phyloP scores from a whole-genome alignment of 2,329 filamentous ascomycete species.

The Aspergillus sp. region DNA sequence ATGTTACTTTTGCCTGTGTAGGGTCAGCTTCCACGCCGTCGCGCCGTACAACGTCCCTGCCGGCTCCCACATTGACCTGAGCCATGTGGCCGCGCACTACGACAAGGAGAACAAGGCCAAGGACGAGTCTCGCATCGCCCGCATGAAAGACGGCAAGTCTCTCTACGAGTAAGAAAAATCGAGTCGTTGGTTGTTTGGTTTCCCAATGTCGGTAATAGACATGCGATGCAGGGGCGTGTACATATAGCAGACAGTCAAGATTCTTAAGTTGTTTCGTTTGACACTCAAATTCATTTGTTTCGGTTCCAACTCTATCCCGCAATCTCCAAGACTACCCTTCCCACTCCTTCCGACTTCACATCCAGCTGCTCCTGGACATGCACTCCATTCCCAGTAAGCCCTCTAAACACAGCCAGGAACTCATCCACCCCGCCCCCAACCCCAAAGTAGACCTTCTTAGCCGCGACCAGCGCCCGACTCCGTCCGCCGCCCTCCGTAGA shows the following conservation, averaged over 20 bases:
- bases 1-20: constrained; percentile 28
- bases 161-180: constrained; percentile 42
- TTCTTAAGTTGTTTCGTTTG: constrained; percentile 21
- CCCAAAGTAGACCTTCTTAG: constrained; percentile 65
- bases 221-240: constrained; percentile 27
- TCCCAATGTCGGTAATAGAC: constrained; percentile 22
- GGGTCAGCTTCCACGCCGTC: constrained; percentile 58
- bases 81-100: constrained; percentile 61
- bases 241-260: constrained; percentile 32
- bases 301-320: neutral
- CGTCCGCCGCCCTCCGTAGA: constrained; percentile 15
- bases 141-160: constrained; percentile 44
- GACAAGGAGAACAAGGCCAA: constrained; percentile 55
- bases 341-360: constrained; percentile 43
- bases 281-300: constrained; percentile 3
- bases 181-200: constrained; percentile 17
- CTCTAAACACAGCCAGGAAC: constrained; percentile 41
- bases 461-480: constrained; percentile 56
- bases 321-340: constrained; percentile 41
- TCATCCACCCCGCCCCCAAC: constrained; percentile 65
- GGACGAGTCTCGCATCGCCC: constrained; percentile 54
- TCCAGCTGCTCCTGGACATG: constrained; percentile 32
- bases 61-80: constrained; percentile 59
- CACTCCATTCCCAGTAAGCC: constrained; percentile 24
- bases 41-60: constrained; percentile 64